Conservation (phyloP, 106 monocot species). For the Dendrobium officinale region DNA sequence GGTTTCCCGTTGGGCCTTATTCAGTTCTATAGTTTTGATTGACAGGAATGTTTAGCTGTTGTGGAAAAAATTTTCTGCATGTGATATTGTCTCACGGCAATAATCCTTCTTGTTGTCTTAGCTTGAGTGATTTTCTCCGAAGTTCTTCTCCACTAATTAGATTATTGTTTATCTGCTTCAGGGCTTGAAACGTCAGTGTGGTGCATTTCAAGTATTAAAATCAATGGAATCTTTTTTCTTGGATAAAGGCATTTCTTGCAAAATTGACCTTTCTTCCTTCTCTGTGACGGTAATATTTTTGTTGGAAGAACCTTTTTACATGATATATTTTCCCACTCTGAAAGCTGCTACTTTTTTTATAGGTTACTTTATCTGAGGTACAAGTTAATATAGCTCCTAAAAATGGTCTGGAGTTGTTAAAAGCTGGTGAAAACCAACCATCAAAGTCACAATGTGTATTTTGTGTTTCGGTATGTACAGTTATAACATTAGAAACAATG, state of each 20-base stretch:
- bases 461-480: neutral
- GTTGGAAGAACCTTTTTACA: neutral
- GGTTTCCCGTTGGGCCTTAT: too few relatives aligned
- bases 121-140: neutral
- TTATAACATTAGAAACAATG: neutral
- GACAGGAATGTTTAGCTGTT: too few relatives aligned
- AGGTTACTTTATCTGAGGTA: neutral
- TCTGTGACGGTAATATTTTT: neutral
- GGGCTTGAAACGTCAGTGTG: neutral
- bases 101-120: neutral
- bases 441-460: neutral
- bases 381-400: neutral
- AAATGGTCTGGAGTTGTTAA: neutral
- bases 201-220: conserved; percentile 4
- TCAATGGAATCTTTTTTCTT: conserved; percentile 2
- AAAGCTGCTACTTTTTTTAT: neutral
- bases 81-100: neutral
- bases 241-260: neutral
- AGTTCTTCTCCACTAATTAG: neutral
- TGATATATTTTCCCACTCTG: neutral
- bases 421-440: neutral
- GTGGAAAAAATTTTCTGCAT: neutral
- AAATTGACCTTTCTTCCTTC: neutral
- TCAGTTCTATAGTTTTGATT: too few relatives aligned
- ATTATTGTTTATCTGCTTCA: neutral